Percentiles rank a stretch among this genome's conserved stretches.
These are phyloP conservation scores for Colletotrichum phormii DNA, from an alignment of 2,329 filamentous ascomycete genomes.

Conservation along the genomic window DNA sequence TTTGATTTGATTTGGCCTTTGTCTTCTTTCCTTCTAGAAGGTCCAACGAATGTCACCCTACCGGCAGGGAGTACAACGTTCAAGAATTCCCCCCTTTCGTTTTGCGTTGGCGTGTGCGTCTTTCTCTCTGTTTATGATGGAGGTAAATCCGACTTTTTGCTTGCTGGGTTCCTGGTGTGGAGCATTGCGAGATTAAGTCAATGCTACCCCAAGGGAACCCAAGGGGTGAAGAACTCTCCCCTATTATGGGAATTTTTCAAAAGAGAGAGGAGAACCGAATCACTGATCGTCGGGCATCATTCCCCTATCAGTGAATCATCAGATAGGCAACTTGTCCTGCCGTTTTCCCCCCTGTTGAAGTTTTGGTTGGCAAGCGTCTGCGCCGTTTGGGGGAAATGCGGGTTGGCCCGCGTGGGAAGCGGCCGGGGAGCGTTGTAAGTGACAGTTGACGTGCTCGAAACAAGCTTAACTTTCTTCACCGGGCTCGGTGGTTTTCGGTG, in stretches of 20 bases:
- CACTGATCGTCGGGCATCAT: neutral
- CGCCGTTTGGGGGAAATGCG: neutral
- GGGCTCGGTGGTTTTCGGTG: neutral
- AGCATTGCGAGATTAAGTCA: constrained; percentile 35
- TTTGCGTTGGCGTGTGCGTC: constrained; percentile 4
- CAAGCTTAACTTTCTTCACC: neutral
- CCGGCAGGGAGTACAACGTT: neutral
- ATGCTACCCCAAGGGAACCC: constrained; percentile 13
- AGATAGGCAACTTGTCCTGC: neutral
- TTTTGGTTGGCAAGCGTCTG: neutral
- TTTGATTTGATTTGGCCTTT: neutral
- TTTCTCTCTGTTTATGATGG: constrained; percentile 14
- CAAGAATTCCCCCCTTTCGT: neutral
- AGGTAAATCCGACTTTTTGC: neutral
- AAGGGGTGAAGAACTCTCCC: too few species aligned
- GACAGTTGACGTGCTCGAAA: neutral
- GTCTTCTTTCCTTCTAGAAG: neutral
- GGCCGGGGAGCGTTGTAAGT: neutral
- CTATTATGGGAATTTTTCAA: neutral
- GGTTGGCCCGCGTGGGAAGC: neutral
- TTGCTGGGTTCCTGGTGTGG: constrained; percentile 15
- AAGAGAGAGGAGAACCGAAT: neutral
- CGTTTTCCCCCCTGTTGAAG: neutral
- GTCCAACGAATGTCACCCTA: neutral
- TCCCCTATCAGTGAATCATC: neutral